Evolutionary conservation across 2,329 filamentous ascomycete genomes (phyloP).

Genomic region (Ramularia collo-cygni): DNA sequence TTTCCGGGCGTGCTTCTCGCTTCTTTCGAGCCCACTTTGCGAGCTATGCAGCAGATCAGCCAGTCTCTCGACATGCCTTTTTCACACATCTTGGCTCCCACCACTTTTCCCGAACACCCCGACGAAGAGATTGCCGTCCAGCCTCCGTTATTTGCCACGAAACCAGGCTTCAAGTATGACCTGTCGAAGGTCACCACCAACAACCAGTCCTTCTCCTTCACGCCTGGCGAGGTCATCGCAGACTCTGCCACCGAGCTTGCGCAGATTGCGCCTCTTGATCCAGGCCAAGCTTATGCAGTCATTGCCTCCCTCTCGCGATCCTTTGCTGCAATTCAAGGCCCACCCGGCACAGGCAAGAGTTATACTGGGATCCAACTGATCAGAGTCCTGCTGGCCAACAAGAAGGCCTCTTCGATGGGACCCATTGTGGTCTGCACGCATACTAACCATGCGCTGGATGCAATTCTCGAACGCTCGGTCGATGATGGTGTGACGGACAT

Average conservation of each 20-base stretch:
- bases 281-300: slow-evolving; percentile 53
- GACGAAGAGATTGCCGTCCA: slow-evolving; percentile 25
- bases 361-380: slow-evolving; percentile 62
- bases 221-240: not conserved
- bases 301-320: slow-evolving; percentile 46
- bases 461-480: slow-evolving; percentile 55
- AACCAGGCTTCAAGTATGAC: slow-evolving; percentile 37
- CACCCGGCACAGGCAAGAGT: slow-evolving; percentile 70
- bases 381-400: slow-evolving; percentile 48
- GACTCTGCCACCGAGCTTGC: slow-evolving; percentile 15
- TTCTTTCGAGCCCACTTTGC: slow-evolving; percentile 52
- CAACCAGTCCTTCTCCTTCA: slow-evolving; percentile 11
- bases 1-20: slow-evolving; percentile 55
- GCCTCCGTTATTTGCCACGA: slow-evolving; percentile 47
- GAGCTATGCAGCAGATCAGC: slow-evolving; percentile 49
- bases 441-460: slow-evolving; percentile 50
- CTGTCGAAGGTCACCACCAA: slow-evolving; percentile 35
- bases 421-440: slow-evolving; percentile 41
- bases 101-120: slow-evolving; percentile 3
- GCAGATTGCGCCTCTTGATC: slow-evolving; percentile 38
- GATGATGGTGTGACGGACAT: slow-evolving; percentile 47
- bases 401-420: slow-evolving; percentile 51
- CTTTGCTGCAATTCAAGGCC: slow-evolving; percentile 62
- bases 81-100: slow-evolving; percentile 24
- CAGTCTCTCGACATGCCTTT: slow-evolving; percentile 26